These are phyloP conservation scores for Rhytidiadelphus loreus DNA, from an alignment of 225 moss, liverwort and hornwort genomes.

Conservation along the genomic window DNA sequence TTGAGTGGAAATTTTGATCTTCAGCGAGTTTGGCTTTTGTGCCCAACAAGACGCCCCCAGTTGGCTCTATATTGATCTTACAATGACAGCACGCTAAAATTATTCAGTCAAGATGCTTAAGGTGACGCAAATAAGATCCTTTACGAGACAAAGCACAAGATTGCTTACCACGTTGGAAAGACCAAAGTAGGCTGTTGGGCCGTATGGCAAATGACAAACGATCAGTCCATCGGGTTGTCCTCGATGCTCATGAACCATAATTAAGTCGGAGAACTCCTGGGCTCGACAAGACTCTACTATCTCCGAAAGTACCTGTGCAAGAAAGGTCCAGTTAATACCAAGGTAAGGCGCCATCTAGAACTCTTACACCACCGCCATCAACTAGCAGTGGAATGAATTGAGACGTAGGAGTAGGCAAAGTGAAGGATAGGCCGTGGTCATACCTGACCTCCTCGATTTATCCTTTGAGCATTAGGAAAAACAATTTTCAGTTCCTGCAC, in stretches of 20 bases:
- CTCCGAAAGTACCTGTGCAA: conserved; percentile 62
- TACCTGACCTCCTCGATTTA: conserved; percentile 99
- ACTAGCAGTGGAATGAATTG: not conserved
- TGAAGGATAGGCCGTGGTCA: not conserved
- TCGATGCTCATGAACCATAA: conserved; percentile 97
- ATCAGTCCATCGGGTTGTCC: conserved; percentile 94
- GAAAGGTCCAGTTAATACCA: not conserved
- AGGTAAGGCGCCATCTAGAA: not conserved
- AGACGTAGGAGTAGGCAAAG: not conserved
- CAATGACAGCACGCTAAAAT: not conserved
- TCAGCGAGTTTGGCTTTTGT: not conserved
- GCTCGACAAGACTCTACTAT: conserved; percentile 89
- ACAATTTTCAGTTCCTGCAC: conserved; percentile 94
- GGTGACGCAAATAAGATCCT: not conserved
- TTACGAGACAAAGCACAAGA: not conserved
- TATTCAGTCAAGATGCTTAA: not conserved
- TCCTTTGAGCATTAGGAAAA: conserved; percentile 91
- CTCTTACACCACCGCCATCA: not conserved
- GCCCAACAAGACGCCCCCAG: not conserved
- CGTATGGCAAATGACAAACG: conserved; percentile 88
- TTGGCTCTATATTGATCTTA: not conserved
- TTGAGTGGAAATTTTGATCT: not conserved
- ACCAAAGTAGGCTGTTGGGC: conserved; percentile 96
- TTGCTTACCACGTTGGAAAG: conserved; percentile 83
- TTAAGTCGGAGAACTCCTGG: conserved; percentile 80